Conservation (phyloP, 2,329 filamentous ascomycete species). For the Fusarium sp. region DNA sequence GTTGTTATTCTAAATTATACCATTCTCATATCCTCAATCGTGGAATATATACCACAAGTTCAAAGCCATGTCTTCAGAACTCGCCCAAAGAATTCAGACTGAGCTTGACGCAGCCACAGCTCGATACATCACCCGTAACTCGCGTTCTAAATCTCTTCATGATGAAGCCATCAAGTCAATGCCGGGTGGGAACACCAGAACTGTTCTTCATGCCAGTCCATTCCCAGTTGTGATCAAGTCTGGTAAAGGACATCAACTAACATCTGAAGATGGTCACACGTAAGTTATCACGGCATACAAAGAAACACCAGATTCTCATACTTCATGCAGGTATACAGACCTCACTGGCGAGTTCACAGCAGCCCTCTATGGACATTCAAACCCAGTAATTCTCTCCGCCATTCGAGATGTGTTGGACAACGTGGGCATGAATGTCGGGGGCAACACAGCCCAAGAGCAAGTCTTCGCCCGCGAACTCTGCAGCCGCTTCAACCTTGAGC, state of each 20-base stretch:
- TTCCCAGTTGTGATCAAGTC: slow-evolving; percentile 60
- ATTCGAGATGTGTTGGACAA: slow-evolving; percentile 60
- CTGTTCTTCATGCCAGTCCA: slow-evolving; percentile 58
- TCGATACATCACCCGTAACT: slow-evolving; percentile 55
- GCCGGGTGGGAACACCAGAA: slow-evolving; percentile 63
- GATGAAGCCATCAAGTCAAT: slow-evolving; percentile 54
- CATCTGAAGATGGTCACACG: slow-evolving; percentile 58
- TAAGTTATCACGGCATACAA: slow-evolving; percentile 31
- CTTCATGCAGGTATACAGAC: slow-evolving; percentile 64
- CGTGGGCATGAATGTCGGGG: slow-evolving; percentile 68
- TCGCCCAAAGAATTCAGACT: slow-evolving; percentile 37
- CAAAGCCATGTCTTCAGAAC: slow-evolving; percentile 37
- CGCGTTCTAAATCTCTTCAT: slow-evolving; percentile 56
- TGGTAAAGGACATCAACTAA: slow-evolving; percentile 54
- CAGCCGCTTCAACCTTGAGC: slow-evolving; percentile 66
- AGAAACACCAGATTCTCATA: neutral
- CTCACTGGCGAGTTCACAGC: slow-evolving; percentile 74
- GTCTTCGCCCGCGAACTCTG: slow-evolving; percentile 66
- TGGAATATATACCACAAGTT: neutral
- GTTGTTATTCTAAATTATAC: neutral
- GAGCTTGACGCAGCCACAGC: slow-evolving; percentile 53
- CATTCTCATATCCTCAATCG: neutral
- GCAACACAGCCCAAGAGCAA: slow-evolving; percentile 64
- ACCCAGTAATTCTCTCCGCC: slow-evolving; percentile 65
- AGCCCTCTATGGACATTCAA: slow-evolving; percentile 74